phyloP scores from a whole-genome alignment of 2,329 filamentous ascomycete species.

The Gaeumannomyces tritici region DNA sequence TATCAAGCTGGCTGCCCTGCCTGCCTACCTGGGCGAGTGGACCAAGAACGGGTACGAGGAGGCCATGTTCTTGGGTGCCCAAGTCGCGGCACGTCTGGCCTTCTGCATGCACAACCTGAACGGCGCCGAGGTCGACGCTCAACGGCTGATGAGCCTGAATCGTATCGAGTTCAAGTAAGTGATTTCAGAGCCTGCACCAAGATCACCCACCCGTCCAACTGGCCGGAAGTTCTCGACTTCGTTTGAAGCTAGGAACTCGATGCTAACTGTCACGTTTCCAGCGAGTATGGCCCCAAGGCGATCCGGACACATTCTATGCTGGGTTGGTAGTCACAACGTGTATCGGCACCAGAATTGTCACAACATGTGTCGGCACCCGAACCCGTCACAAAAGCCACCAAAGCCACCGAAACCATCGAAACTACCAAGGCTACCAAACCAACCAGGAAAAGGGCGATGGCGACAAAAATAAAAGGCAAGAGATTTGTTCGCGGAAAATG shows the following conservation, averaged over 20 bases:
- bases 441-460: too few relatives aligned
- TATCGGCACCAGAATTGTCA: too few relatives aligned
- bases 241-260: neutral
- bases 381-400: too few relatives aligned
- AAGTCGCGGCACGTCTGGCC: constrained; percentile 63
- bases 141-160: constrained; percentile 46
- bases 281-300: constrained; percentile 44
- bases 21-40: constrained; percentile 87
- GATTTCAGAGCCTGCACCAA: neutral
- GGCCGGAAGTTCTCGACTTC: neutral
- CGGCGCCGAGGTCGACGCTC: constrained; percentile 37
- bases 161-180: constrained; percentile 53
- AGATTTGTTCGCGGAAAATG: neutral
- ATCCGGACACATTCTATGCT: constrained; percentile 45
- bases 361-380: too few relatives aligned
- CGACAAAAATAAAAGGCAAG: neutral
- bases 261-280: constrained; percentile 17
- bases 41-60: constrained; percentile 74
- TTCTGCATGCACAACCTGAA: constrained; percentile 52
- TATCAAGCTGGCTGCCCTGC: constrained; percentile 68
- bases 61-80: constrained; percentile 75
- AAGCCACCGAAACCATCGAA: too few relatives aligned
- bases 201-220: too few relatives aligned
- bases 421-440: too few relatives aligned
- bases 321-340: constrained; percentile 16